These are phyloP conservation scores for Monosporascus sp. DNA, from an alignment of 2,329 filamentous ascomycete species.

Conservation along the genomic window DNA sequence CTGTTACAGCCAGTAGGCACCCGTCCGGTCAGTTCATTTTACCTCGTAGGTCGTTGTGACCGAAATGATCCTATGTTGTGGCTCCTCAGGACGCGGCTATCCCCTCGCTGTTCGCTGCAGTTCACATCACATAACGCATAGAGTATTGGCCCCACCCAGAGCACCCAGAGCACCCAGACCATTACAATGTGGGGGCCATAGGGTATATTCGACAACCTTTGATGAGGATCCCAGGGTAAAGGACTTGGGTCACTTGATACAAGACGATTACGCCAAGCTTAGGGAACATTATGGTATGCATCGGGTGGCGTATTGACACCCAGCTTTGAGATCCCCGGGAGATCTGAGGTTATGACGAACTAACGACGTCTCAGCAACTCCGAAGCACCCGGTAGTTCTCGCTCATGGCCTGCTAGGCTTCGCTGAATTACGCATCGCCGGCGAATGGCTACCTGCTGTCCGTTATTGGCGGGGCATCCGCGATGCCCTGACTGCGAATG, in stretches of 20 bases:
- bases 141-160: neutral
- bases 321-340: neutral
- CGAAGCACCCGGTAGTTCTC: constrained; percentile 58
- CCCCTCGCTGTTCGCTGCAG: neutral
- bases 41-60: neutral
- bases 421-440: constrained; percentile 47
- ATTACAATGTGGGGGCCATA: neutral
- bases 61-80: neutral
- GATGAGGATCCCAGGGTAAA: constrained; percentile 34
- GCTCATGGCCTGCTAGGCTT: constrained; percentile 63
- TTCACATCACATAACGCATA: neutral
- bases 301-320: neutral
- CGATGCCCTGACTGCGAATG: constrained; percentile 49
- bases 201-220: constrained; percentile 11
- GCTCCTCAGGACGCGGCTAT: neutral
- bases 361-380: constrained; percentile 37
- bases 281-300: constrained; percentile 39
- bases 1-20: neutral
- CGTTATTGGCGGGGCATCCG: constrained; percentile 63
- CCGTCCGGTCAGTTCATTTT: neutral
- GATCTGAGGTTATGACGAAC: neutral
- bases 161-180: neutral
- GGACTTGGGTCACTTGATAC: constrained; percentile 37
- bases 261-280: constrained; percentile 41
- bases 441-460: constrained; percentile 46